Base-by-base conservation (phyloP, 2,329 filamentous ascomycete species). In the Botrytis cinerea region DNA sequence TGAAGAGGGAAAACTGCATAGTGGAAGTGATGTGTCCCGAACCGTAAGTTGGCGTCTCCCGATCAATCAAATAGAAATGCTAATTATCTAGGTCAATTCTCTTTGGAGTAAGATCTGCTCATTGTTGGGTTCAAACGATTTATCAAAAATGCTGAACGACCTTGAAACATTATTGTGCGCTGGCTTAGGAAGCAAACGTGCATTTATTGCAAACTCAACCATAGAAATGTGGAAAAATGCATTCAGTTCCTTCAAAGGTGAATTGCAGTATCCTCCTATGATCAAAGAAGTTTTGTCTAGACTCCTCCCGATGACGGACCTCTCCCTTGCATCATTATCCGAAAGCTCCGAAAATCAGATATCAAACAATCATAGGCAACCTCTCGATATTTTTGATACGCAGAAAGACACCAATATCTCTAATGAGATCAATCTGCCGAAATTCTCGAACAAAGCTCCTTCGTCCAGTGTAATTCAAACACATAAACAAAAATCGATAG, bases 171-270 rank as follows among this genome's bases (percentile, higher is more conserved):
- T 91, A 7, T 79, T 91, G 25, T 86, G 84, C 60, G 85, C 87
- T 18, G 87, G 86, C 1, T 91, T 87, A 81, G 86, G 81, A 76
- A 91, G 84, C 83, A 91, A 84, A 81, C 92, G 80, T 72, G 75
- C 86, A 79, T 61, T 86, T 78, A 87, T 84, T 77, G 92, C 83
- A 75, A 89, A 82, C 81, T 85, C 79, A 79, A 83, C 89, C 2
- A 84, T 90, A 40, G 79, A 82, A 25, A 85, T 87, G 75, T 98
- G 94, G 94, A 95, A 94, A 77, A 80, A 82, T 0, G 87, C 90
- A 0, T 94, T 93, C 78, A 90, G 90, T 32, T 83, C 87, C 25
- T 86, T 88, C 57, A 84, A 88, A 5, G 83, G 83, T 10, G 57
- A 73, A 9, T 79, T 94, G 1, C 83, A 88, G 38, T 95, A 93